A percentile compares a stretch with the other conserved stretches of the same genome.
These are phyloP conservation scores for Geranomyces variabilis DNA, from an alignment of 192 early-diverging fungal species.

Conservation along the genomic window DNA sequence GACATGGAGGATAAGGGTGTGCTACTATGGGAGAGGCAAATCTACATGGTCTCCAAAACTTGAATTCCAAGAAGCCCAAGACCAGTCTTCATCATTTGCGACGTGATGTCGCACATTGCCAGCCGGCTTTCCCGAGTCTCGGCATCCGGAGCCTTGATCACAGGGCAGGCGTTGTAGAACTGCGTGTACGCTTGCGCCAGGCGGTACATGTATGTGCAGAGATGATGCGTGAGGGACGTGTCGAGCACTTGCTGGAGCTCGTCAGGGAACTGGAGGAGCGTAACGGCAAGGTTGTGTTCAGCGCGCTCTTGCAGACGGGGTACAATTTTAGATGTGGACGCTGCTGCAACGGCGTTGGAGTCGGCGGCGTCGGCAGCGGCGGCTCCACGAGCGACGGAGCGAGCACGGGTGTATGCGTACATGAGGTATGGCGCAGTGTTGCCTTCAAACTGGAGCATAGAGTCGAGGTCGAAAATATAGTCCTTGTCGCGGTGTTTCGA, in stretches of 20 bases:
- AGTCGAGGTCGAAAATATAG: slow-evolving; percentile 89
- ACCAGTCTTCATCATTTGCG: slow-evolving; percentile 20
- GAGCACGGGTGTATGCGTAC: slow-evolving; percentile 96
- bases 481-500: slow-evolving; percentile 88
- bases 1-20: too few relatives aligned
- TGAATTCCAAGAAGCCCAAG: slow-evolving; percentile 25
- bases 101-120: slow-evolving; percentile 25
- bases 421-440: slow-evolving; percentile 99
- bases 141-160: slow-evolving; percentile 15
- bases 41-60: slow-evolving; percentile 30
- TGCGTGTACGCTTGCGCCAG: slow-evolving; percentile 23
- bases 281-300: slow-evolving; percentile 24
- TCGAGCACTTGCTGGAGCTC: slow-evolving; percentile 15
- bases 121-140: slow-evolving; percentile 12
- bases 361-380: slow-evolving; percentile 1
- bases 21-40: too few relatives aligned
- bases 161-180: slow-evolving; percentile 28
- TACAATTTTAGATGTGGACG: not conserved
- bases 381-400: slow-evolving; percentile 83
- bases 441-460: slow-evolving; percentile 95
- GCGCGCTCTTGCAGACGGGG: slow-evolving; percentile 11
- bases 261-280: slow-evolving; percentile 33
- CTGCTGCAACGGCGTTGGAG: not conserved
- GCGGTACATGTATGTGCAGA: slow-evolving; percentile 29
- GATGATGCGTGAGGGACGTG: slow-evolving; percentile 27